Evolutionary conservation across 1,284 basidiomycete genomes (phyloP).

Genomic region (Cutaneotrichosporon spelunceum): DNA sequence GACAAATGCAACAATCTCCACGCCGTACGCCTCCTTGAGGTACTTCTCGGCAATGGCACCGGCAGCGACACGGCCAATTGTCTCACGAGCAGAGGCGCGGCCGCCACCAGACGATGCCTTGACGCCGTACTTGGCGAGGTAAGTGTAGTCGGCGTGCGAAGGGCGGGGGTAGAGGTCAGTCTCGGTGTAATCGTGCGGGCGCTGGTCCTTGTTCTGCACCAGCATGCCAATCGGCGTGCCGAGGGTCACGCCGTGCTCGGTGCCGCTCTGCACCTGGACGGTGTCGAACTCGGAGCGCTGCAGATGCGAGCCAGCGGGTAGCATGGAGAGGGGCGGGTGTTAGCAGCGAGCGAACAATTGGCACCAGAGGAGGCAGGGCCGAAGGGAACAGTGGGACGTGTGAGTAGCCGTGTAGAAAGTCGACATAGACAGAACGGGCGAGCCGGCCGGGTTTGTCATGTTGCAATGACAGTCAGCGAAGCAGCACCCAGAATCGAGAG

Average conservation of each 20-base stretch:
- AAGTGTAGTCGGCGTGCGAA: slow-evolving; percentile 97
- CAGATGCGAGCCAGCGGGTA: slow-evolving; percentile 3
- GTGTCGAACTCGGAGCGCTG: slow-evolving; percentile 96
- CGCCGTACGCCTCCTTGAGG: slow-evolving; percentile 77
- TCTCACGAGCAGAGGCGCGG: slow-evolving; percentile 90
- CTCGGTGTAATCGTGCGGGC: slow-evolving; percentile 97
- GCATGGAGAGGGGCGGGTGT: slow-evolving; percentile 72
- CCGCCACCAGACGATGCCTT: slow-evolving; percentile 97
- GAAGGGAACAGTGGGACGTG: background rate
- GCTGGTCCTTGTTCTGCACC: slow-evolving; percentile 96
- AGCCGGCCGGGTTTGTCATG: background rate
- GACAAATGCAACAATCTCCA: slow-evolving; percentile 96
- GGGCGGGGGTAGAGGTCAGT: slow-evolving; percentile 96
- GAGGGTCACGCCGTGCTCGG: slow-evolving; percentile 89
- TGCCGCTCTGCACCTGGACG: slow-evolving; percentile 89
- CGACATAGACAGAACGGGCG: background rate
- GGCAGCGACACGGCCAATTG: slow-evolving; percentile 95
- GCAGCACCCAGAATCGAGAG: background rate
- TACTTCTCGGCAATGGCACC: slow-evolving; percentile 98
- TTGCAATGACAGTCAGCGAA: background rate
- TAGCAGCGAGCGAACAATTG: background rate
- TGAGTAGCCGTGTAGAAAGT: background rate
- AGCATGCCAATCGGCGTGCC: slow-evolving; percentile 95
- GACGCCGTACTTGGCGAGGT: slow-evolving; percentile 94
- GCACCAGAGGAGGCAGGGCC: background rate